Percentiles rank a stretch among this genome's conserved stretches.
phyloP scores from a whole-genome alignment of 495 filamentous ascomycete genomes.

The Daldinia decipiens region DNA sequence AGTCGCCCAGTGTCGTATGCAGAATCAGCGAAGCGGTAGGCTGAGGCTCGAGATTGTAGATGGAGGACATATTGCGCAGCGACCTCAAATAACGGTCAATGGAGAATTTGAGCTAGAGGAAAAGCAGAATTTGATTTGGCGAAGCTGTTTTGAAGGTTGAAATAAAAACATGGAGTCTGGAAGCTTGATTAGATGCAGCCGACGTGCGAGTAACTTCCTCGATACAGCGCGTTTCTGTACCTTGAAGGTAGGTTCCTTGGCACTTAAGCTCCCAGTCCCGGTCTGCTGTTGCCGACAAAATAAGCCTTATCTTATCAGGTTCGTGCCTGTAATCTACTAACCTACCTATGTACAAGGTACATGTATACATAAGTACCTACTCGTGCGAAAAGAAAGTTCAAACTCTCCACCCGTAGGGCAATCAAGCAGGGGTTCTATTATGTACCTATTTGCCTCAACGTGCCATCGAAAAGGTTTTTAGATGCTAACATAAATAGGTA shows the following conservation, averaged over 20 bases:
- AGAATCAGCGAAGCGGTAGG: conserved; percentile 90
- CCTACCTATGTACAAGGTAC: no score
- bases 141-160: not conserved
- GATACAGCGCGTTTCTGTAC: not conserved
- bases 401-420: conserved; percentile 25
- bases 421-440: conserved; percentile 10
- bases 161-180: not conserved
- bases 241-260: not conserved
- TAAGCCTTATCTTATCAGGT: conserved; percentile 13
- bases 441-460: conserved; percentile 24
- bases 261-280: not conserved
- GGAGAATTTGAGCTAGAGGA: not conserved
- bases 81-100: not conserved
- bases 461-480: conserved; percentile 29
- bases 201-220: not conserved
- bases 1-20: conserved; percentile 86
- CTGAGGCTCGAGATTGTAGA: conserved; percentile 94
- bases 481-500: conserved; percentile 4
- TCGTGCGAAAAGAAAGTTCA: conserved; percentile 1
- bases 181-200: not conserved
- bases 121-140: not conserved
- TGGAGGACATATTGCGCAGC: conserved; percentile 71
- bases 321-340: not conserved
- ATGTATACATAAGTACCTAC: not conserved
- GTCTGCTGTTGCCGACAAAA: not conserved